Evolutionary conservation across 2,329 filamentous ascomycete species (phyloP).

Genomic region (Zopfia rhizophila): DNA sequence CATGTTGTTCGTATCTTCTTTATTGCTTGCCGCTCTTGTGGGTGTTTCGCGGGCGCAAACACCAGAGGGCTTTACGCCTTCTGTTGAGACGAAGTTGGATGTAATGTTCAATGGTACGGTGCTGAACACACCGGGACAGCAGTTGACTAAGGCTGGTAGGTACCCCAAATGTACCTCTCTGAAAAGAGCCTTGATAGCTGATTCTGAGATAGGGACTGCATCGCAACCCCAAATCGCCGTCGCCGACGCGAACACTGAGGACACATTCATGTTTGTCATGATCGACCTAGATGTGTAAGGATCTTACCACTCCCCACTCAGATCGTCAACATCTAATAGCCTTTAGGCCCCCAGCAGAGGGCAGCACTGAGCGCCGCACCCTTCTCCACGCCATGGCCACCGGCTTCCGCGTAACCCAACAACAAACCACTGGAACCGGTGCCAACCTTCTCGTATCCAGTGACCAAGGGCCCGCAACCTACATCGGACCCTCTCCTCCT

Average conservation of each 20-base stretch:
- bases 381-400: conserved; percentile 47
- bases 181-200: conserved; percentile 11
- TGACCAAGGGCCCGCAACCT: conserved; percentile 42
- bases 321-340: neutral
- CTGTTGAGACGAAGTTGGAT: conserved; percentile 38
- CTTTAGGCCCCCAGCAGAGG: conserved; percentile 29
- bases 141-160: conserved; percentile 42
- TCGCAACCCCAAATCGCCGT: conserved; percentile 42
- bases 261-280: conserved; percentile 49
- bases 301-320: neutral
- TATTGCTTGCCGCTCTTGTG: conserved; percentile 35
- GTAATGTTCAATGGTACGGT: conserved; percentile 44
- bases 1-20: conserved; percentile 39
- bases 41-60: conserved; percentile 44
- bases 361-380: conserved; percentile 37
- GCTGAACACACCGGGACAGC: conserved; percentile 40
- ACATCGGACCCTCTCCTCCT: conserved; percentile 45
- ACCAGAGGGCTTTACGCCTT: conserved; percentile 42
- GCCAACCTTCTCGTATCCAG: conserved; percentile 37
- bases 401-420: conserved; percentile 46
- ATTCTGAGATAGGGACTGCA: conserved; percentile 32
- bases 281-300: conserved; percentile 46
- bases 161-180: neutral
- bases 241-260: conserved; percentile 23
- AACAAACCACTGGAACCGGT: conserved; percentile 30